A percentile compares a stretch with the other conserved stretches of the same genome.
Conservation (phyloP, 768 basidiomycete genomes). For the Trametes sanguinea region DNA sequence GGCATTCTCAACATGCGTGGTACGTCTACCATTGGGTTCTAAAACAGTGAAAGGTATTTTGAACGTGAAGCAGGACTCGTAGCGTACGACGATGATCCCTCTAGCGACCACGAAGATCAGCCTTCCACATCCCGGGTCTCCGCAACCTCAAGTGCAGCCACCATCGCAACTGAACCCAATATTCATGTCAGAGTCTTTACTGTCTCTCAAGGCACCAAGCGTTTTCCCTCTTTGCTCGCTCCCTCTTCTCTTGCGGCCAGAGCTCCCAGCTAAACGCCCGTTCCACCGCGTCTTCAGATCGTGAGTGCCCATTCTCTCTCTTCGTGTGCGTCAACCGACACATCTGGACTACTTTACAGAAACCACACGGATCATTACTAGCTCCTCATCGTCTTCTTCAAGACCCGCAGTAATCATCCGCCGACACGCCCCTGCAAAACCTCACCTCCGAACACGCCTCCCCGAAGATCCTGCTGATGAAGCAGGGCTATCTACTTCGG, state of each 20-base stretch:
- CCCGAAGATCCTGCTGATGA: slow-evolving; percentile 42
- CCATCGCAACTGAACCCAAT: slow-evolving; percentile 9
- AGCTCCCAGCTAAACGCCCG: slow-evolving; percentile 36
- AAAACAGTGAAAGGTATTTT: too few species aligned
- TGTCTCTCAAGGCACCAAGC: slow-evolving; percentile 37
- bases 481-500: slow-evolving; percentile 8
- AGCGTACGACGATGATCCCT: slow-evolving; percentile 65
- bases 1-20: too few species aligned
- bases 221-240: slow-evolving; percentile 70
- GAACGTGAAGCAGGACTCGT: slow-evolving; percentile 45
- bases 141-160: not conserved
- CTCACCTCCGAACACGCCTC: slow-evolving; percentile 50
- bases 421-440: slow-evolving; percentile 48
- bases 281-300: slow-evolving; percentile 41
- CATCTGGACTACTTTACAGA: not conserved
- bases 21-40: too few species aligned
- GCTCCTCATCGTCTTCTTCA: not conserved
- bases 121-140: not conserved
- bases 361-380: not conserved
- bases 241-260: slow-evolving; percentile 60
- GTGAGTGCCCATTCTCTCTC: slow-evolving; percentile 34
- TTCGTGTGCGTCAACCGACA: too few species aligned
- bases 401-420: slow-evolving; percentile 64
- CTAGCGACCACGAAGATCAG: slow-evolving; percentile 48
- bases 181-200: slow-evolving; percentile 65